These are phyloP conservation scores for Aquilaria malaccensis DNA, from an alignment of 345 rosid species.

Conservation along the genomic window DNA sequence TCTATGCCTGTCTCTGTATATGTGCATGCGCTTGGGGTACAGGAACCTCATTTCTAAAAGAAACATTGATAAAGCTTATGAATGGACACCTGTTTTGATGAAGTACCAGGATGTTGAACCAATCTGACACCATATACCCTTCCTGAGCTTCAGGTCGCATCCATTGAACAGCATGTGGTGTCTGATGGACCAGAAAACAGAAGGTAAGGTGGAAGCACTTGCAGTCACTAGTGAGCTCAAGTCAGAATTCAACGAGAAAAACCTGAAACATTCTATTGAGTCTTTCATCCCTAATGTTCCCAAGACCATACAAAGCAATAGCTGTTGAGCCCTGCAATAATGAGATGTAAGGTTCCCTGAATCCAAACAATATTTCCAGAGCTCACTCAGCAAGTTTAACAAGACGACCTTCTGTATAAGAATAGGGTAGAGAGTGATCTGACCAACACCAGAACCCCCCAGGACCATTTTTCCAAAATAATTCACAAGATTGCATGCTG, in stretches of 20 bases:
- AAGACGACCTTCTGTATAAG: conserved; percentile 77
- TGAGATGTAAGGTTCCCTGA: conserved; percentile 8
- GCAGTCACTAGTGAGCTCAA: conserved; percentile 11
- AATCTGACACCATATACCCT: conserved; percentile 70
- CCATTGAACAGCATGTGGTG: conserved; percentile 99
- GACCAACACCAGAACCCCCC: conserved; percentile 99
- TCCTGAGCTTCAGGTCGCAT: conserved; percentile 98
- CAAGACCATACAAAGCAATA: conserved; percentile 96
- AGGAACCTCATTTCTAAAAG: background rate
- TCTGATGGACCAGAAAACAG: conserved; percentile 32
- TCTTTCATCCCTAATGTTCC: conserved; percentile 96
- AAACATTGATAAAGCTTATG: background rate
- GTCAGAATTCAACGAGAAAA: conserved; percentile 2
- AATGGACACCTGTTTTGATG: conserved; percentile 83
- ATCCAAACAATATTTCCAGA: conserved; percentile 13
- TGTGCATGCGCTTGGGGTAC: background rate
- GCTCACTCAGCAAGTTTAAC: conserved; percentile 8
- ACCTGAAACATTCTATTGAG: conserved; percentile 99
- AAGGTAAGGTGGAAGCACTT: conserved; percentile 12
- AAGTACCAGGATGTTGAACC: conserved; percentile 98
- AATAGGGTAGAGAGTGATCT: conserved; percentile 82
- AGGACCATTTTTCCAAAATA: conserved; percentile 99
- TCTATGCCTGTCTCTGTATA: too few species aligned
- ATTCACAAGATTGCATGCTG: conserved; percentile 94
- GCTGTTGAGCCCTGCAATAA: conserved; percentile 75